Conservation (phyloP, 1,284 basidiomycete species). For the Ceratorhiza oryzae-sativae region DNA sequence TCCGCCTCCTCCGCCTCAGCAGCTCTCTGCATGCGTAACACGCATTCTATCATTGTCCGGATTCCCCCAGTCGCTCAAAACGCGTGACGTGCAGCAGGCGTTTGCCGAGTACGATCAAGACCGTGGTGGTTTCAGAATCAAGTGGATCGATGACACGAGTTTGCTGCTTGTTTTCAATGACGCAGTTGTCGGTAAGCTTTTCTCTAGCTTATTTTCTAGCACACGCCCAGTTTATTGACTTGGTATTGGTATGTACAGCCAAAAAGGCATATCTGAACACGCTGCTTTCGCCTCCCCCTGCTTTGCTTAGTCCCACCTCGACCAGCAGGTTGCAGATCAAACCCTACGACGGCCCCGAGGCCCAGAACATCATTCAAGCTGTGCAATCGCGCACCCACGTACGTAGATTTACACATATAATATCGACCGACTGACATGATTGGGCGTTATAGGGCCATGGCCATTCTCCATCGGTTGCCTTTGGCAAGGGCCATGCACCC, state of each 20-base stretch:
- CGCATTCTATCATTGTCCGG: constrained; percentile 91
- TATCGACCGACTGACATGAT: constrained; percentile 5
- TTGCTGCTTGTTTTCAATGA: constrained; percentile 94
- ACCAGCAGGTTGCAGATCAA: constrained; percentile 64
- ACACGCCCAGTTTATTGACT: constrained; percentile 1
- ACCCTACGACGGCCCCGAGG: constrained; percentile 95
- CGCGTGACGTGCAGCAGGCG: constrained; percentile 90
- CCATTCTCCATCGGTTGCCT: constrained; percentile 36
- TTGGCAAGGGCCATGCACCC: constrained; percentile 60
- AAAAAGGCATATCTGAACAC: constrained; percentile 94
- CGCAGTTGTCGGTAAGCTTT: constrained; percentile 74
- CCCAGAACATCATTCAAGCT: constrained; percentile 85
- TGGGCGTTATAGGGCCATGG: constrained; percentile 11
- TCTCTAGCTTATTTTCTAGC: constrained; percentile 6
- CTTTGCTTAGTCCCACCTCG: constrained; percentile 66
- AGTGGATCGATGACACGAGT: constrained; percentile 97
- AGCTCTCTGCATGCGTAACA: constrained; percentile 92
- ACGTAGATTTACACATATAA: constrained; percentile 46
- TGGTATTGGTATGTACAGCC: constrained; percentile 56
- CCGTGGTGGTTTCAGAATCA: constrained; percentile 95
- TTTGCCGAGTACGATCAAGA: constrained; percentile 90
- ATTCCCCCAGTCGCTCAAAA: constrained; percentile 95
- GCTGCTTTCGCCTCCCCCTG: constrained; percentile 80
- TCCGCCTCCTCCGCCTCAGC: constrained; percentile 45
- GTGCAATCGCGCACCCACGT: constrained; percentile 61